A percentile compares a stretch with the other conserved stretches of the same genome.
phyloP scores from a whole-genome alignment of 2,329 filamentous ascomycete genomes.

The Myotisia sp. region DNA sequence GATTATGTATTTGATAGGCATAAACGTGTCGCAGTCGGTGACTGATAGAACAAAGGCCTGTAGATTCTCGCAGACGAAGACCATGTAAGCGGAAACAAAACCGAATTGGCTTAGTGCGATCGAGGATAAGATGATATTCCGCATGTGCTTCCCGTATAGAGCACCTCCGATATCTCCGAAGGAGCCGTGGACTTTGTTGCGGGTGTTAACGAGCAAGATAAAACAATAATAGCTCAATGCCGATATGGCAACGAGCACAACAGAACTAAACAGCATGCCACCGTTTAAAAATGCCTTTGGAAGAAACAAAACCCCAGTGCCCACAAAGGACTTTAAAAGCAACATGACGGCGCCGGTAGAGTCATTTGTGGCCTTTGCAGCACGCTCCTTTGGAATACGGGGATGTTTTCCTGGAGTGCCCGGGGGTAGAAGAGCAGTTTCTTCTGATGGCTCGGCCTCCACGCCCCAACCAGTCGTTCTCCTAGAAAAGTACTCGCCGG shows the following conservation, averaged over 20 bases:
- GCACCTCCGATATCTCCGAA: constrained; percentile 94
- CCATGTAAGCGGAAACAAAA: constrained; percentile 88
- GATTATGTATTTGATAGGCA: constrained; percentile 81
- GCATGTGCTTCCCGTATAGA: constrained; percentile 82
- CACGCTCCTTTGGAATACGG: constrained; percentile 61
- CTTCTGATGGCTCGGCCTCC: constrained; percentile 70
- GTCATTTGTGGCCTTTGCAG: constrained; percentile 60
- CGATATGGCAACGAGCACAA: constrained; percentile 76
- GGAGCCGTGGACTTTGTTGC: constrained; percentile 75
- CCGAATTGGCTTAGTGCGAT: constrained; percentile 93
- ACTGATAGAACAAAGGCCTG: constrained; percentile 91
- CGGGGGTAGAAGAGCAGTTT: constrained; percentile 62
- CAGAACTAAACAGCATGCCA: constrained; percentile 90
- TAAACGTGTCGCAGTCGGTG: constrained; percentile 67
- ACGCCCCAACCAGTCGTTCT: constrained; percentile 32
- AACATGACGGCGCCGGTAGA: constrained; percentile 68
- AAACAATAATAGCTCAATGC: constrained; percentile 93
- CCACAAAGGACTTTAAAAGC: constrained; percentile 92
- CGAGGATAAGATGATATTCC: constrained; percentile 70
- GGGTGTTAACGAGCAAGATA: constrained; percentile 76
- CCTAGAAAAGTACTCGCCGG: constrained; percentile 68
- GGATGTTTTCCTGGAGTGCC: constrained; percentile 55
- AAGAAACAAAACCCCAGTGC: constrained; percentile 86
- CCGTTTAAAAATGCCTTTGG: constrained; percentile 89
- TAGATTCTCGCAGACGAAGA: constrained; percentile 90